Conservation (phyloP, 139 green algal species). For the Coelastrella sp. region DNA sequence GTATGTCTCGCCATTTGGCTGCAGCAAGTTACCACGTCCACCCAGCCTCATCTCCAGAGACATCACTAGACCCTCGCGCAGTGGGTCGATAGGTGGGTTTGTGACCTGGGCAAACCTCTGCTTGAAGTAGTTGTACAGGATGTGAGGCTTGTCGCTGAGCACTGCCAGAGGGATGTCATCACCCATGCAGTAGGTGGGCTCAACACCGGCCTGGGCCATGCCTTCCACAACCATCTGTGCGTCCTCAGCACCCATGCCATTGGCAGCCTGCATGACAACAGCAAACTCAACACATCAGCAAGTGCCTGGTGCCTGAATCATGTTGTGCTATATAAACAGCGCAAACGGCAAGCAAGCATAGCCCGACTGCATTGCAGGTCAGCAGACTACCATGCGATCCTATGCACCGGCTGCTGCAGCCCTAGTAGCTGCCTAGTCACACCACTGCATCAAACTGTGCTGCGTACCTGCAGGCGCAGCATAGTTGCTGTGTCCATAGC, state of each 20-base stretch:
- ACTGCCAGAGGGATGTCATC: slow-evolving; percentile 98
- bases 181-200: slow-evolving; percentile 99
- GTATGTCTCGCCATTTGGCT: slow-evolving; percentile 80
- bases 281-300: neutral
- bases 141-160: slow-evolving; percentile 90
- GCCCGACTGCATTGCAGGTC: no score
- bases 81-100: slow-evolving; percentile 99
- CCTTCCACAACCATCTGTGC: slow-evolving; percentile 96
- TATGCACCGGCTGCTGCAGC: no score
- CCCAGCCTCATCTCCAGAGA: slow-evolving; percentile 96
- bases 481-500: slow-evolving; percentile 67
- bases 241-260: slow-evolving; percentile 92
- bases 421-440: no score
- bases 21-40: slow-evolving; percentile 95
- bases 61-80: slow-evolving; percentile 99
- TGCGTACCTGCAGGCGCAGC: slow-evolving; percentile 77
- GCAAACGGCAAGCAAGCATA: no score
- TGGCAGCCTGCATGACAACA: slow-evolving; percentile 42
- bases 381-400: no score
- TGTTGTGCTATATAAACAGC: no score
- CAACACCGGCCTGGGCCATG: slow-evolving; percentile 91
- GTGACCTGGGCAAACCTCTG: slow-evolving; percentile 99
- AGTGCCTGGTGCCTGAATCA: neutral
- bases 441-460: no score
- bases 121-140: slow-evolving; percentile 99